Base-by-base conservation (phyloP, 306 rosid species). In the Corylus americana region DNA sequence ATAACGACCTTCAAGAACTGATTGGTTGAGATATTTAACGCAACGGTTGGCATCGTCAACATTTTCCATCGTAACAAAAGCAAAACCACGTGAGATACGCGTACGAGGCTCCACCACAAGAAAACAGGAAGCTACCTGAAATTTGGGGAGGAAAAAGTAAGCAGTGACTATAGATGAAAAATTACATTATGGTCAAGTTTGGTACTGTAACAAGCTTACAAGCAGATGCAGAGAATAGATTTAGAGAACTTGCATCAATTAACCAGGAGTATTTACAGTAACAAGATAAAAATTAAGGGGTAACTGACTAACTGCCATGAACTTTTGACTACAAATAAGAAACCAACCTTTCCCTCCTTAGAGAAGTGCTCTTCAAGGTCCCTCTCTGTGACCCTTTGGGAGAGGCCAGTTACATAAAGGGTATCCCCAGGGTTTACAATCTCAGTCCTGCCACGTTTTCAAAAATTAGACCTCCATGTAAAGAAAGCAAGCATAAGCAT, bases 91-190 rank as follows among this genome's bases (percentile, higher is more conserved):
- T 54, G 99, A 96, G 22, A 93, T 88, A 2, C 92, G 97, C 0
- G 99, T 88, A 0, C 97, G 96, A 11, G 98, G 99, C 85, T 96
- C 99, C 80, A 93, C 88, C 78, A 96, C 99, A 20, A 96, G 99
- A 83, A 96, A 96, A 74, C 99, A 96, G 8, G 99, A 96, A 67
- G 93, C 93, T 73, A 96, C 99, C 99, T 96, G 88, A 59, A 58
- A 54, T 7, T 7, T 20, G 18, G 5, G 0, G 31, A 12, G 20
- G 51, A 22, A 14, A 70, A 48, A 22, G 55, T 14, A 82, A 58
- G n/a, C 16, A 76, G 37, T 31, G n/a, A 78, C 0, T n/a, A 50
- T 37, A 35, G 29, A 29, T 84, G 63, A 69, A 72, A n/a, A 63
- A 13, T 64, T 17, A 20, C 37, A 57, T 16, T 37, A 7, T 29